A percentile compares a stretch with the other conserved stretches of the same genome.
Conservation (phyloP, 805 yeast genomes). For the Saturnispora besseyi region DNA sequence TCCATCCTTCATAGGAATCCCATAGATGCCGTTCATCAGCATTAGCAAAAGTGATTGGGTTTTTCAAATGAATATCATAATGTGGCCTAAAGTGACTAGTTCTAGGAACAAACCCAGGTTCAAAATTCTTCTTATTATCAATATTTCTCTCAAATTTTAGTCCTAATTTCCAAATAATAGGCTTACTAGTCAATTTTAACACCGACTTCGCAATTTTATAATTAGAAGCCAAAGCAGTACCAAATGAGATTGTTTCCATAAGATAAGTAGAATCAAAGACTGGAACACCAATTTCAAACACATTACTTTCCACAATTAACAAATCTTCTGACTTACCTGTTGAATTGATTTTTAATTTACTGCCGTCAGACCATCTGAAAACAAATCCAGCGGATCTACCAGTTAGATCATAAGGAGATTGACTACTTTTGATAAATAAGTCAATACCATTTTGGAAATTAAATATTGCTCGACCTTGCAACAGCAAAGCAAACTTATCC, state of each 20-base stretch:
- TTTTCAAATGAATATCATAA: slow-evolving; percentile 45
- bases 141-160: slow-evolving; percentile 60
- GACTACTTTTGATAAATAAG: slow-evolving; percentile 53
- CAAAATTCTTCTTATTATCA: slow-evolving; percentile 25
- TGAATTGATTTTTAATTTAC: slow-evolving; percentile 42
- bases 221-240: slow-evolving; percentile 24
- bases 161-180: slow-evolving; percentile 73
- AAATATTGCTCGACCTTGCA: slow-evolving; percentile 46
- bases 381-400: slow-evolving; percentile 57
- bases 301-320: slow-evolving; percentile 44
- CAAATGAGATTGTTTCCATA: slow-evolving; percentile 12
- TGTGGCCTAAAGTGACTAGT: slow-evolving; percentile 48
- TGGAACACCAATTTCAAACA: slow-evolving; percentile 51
- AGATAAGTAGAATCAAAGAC: slow-evolving; percentile 31
- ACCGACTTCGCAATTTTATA: slow-evolving; percentile 39
- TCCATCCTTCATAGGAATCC: slow-evolving; percentile 73
- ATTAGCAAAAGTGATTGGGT: slow-evolving; percentile 39
- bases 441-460: slow-evolving; percentile 43
- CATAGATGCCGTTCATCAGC: slow-evolving; percentile 38
- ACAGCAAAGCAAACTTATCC: slow-evolving; percentile 52
- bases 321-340: slow-evolving; percentile 40
- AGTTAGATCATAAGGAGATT: slow-evolving; percentile 46
- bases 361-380: slow-evolving; percentile 55
- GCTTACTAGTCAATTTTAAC: slow-evolving; percentile 52
- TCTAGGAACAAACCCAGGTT: slow-evolving; percentile 30